These are phyloP conservation scores for Lagenidium giganteum DNA, from an alignment of 352 stramenopile species.

Conservation along the genomic window DNA sequence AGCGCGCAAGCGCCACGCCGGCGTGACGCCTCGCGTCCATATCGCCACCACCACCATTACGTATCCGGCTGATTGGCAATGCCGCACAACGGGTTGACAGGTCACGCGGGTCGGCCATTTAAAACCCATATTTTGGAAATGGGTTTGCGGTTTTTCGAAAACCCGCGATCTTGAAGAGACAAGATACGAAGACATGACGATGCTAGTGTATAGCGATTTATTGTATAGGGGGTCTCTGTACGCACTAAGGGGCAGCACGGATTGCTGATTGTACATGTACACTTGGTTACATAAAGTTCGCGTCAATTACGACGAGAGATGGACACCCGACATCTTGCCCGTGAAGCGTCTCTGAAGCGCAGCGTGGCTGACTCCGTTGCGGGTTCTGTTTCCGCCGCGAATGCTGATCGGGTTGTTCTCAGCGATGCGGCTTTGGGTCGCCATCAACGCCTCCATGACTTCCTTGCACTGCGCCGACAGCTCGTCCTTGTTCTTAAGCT, in stretches of 20 bases:
- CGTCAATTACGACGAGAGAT: constrained; percentile 36
- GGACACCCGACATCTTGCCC: constrained; percentile 76
- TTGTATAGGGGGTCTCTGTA: constrained; percentile 7
- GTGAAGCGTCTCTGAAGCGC: constrained; percentile 75
- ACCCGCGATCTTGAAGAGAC: too few species aligned
- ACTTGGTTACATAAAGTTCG: not conserved
- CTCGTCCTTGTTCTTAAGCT: constrained; percentile 80
- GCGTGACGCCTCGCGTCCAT: too few species aligned
- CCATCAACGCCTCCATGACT: constrained; percentile 64
- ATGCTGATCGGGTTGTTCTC: constrained; percentile 72
- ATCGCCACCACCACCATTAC: too few species aligned
- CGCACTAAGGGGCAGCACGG: too few species aligned
- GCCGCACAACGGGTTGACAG: too few species aligned
- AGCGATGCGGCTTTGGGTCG: constrained; percentile 53
- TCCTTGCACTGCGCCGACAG: constrained; percentile 65
- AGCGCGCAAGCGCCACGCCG: constrained; percentile 4
- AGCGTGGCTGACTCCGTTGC: constrained; percentile 67
- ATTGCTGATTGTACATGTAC: not conserved
- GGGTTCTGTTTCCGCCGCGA: constrained; percentile 43
- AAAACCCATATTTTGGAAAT: too few species aligned
- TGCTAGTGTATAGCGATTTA: too few species aligned
- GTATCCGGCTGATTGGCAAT: too few species aligned
- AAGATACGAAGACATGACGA: too few species aligned
- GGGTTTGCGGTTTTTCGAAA: too few species aligned
- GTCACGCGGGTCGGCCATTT: too few species aligned